Percentiles rank a stretch among this genome's conserved stretches.
Conservation (phyloP, 2,329 filamentous ascomycete genomes). For the Botrytis medusae region DNA sequence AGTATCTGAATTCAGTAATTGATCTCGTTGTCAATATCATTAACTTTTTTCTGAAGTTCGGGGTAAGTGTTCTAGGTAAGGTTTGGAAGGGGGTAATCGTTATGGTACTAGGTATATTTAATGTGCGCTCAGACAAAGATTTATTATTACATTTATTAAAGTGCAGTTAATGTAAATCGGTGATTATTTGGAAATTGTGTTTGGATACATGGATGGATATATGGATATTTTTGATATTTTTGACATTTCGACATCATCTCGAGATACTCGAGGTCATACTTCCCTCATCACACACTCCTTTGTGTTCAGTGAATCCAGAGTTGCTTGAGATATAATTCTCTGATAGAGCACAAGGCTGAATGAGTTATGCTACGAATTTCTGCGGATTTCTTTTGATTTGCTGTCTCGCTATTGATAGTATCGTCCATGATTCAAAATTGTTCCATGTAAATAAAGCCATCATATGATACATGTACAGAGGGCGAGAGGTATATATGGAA, state of each 20-base stretch:
- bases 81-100: conserved; percentile 14
- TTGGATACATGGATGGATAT: background rate
- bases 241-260: no score
- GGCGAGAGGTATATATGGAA: background rate
- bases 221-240: no score
- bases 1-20: background rate
- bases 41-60: conserved; percentile 2
- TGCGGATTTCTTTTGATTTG: background rate
- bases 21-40: conserved; percentile 9
- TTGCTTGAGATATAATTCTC: background rate
- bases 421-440: background rate
- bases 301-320: background rate
- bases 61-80: conserved; percentile 7
- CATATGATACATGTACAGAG: background rate
- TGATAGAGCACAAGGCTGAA: background rate
- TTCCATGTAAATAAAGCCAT: background rate
- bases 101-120: background rate
- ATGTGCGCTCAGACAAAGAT: background rate
- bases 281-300: background rate
- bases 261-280: background rate
- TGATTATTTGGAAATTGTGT: background rate
- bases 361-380: background rate
- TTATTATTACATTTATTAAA: background rate
- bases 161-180: background rate
- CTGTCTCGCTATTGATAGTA: background rate